A percentile compares a stretch with the other conserved stretches of the same genome.
Conservation (phyloP, 495 filamentous ascomycete genomes). For the Elaphomyces granulatus region DNA sequence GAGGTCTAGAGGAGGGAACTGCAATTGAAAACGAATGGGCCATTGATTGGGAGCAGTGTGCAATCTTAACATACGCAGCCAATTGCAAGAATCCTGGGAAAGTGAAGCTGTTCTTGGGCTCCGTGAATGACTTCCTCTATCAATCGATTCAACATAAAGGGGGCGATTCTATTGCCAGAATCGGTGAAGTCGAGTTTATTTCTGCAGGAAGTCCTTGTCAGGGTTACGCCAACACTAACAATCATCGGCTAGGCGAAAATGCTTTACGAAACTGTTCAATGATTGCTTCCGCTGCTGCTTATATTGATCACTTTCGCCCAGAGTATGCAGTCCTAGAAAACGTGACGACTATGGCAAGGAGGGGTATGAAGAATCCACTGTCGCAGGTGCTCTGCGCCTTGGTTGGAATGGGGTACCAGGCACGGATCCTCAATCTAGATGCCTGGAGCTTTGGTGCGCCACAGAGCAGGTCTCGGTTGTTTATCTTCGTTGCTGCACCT, state of each 20-base stretch:
- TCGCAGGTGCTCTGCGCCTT: conserved; percentile 53
- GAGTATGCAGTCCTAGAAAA: conserved; percentile 63
- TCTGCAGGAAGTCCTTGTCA: conserved; percentile 60
- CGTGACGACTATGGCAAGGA: conserved; percentile 43
- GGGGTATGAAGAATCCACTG: conserved; percentile 41
- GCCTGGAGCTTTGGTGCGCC: conserved; percentile 52
- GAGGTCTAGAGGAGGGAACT: conserved; percentile 59
- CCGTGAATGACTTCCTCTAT: conserved; percentile 51
- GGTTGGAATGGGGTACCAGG: conserved; percentile 61
- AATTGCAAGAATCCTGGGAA: conserved; percentile 28
- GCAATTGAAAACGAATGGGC: conserved; percentile 46
- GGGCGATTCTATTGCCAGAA: conserved; percentile 19
- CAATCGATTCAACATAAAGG: conserved; percentile 38
- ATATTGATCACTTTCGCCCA: conserved; percentile 57
- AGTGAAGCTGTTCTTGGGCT: conserved; percentile 43
- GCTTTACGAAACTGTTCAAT: conserved; percentile 50
- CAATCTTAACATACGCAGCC: conserved; percentile 55
- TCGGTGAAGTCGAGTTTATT: conserved; percentile 53
- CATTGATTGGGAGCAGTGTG: conserved; percentile 45
- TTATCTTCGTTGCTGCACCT: conserved; percentile 50
- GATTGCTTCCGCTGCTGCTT: conserved; percentile 57
- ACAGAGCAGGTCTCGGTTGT: conserved; percentile 48
- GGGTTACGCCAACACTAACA: conserved; percentile 51
- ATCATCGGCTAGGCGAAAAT: conserved; percentile 28
- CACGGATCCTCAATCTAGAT: conserved; percentile 45